phyloP scores from a whole-genome alignment of 2,329 filamentous ascomycete genomes.

The Teratosphaeria pseudoeucalypti region DNA sequence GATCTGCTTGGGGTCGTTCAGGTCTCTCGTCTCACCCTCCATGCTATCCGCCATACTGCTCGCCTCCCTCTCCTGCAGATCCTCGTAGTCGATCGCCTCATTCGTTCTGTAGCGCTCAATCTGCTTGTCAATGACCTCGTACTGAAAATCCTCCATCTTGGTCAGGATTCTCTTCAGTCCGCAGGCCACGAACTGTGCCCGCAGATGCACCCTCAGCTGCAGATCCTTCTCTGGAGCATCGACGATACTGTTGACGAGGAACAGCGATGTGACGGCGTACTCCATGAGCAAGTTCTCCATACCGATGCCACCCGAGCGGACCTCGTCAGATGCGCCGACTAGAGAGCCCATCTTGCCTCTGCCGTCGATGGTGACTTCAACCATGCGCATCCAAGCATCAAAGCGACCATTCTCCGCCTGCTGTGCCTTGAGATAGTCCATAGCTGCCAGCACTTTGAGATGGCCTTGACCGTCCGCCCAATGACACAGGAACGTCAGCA shows the following conservation, averaged over 20 bases:
- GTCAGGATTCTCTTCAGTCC: constrained; percentile 87
- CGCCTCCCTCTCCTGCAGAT: constrained; percentile 83
- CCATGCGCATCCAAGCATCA: constrained; percentile 96
- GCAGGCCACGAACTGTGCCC: constrained; percentile 90
- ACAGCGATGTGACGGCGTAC: constrained; percentile 88
- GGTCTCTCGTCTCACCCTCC: constrained; percentile 77
- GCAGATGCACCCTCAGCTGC: constrained; percentile 83
- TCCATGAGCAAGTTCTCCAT: constrained; percentile 99
- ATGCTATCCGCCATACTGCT: constrained; percentile 82
- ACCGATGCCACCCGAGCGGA: constrained; percentile 88
- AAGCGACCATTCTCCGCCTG: constrained; percentile 91
- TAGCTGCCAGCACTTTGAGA: constrained; percentile 81
- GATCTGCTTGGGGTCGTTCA: constrained; percentile 87
- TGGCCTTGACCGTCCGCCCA: constrained; percentile 87
- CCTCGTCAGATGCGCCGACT: constrained; percentile 91
- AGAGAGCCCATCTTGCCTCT: constrained; percentile 98
- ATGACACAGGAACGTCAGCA: constrained; percentile 90
- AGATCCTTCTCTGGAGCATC: constrained; percentile 84
- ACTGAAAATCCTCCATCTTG: constrained; percentile 98
- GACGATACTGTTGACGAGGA: constrained; percentile 92
- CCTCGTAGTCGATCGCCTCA: constrained; percentile 96
- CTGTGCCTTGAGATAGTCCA: constrained; percentile 81
- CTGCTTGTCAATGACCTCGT: constrained; percentile 97
- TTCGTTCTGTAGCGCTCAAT: constrained; percentile 87
- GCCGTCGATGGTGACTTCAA: constrained; percentile 93